These are phyloP conservation scores for Russula olivacea DNA, from an alignment of 768 basidiomycete genomes.

Conservation along the genomic window DNA sequence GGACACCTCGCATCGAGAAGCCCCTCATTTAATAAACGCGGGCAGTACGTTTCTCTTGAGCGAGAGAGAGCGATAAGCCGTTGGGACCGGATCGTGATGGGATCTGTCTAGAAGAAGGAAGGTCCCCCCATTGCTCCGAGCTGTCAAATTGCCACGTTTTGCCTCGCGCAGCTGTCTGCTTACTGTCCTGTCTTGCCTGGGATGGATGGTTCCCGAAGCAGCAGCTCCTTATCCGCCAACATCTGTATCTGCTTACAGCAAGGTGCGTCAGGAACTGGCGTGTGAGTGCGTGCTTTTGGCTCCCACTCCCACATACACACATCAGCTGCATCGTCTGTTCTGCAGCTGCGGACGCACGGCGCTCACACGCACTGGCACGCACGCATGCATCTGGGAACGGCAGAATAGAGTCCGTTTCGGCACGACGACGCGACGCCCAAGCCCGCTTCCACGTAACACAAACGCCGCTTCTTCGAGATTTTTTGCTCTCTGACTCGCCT, in stretches of 20 bases:
- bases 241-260: not conserved
- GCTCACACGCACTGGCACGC: not conserved
- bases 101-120: not conserved
- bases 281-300: not conserved
- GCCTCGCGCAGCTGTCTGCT: not conserved
- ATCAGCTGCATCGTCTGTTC: no score
- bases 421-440: not conserved
- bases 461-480: not conserved
- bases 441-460: conserved; percentile 5
- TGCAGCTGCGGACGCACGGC: conserved; percentile 4
- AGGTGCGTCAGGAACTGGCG: not conserved
- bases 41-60: not conserved
- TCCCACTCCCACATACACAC: not conserved
- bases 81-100: conserved; percentile 12
- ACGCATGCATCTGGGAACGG: not conserved
- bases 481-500: not conserved
- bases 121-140: not conserved
- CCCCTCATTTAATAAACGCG: not conserved
- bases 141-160: conserved; percentile 3
- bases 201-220: conserved; percentile 1
- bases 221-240: conserved; percentile 1
- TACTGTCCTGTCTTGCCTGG: not conserved
- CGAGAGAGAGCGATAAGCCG: conserved; percentile 2
- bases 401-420: conserved; percentile 1
- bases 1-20: not conserved